A percentile compares a stretch with the other conserved stretches of the same genome.
phyloP scores from a whole-genome alignment of 2,329 filamentous ascomycete species.

The Setomelanomma holmii region DNA sequence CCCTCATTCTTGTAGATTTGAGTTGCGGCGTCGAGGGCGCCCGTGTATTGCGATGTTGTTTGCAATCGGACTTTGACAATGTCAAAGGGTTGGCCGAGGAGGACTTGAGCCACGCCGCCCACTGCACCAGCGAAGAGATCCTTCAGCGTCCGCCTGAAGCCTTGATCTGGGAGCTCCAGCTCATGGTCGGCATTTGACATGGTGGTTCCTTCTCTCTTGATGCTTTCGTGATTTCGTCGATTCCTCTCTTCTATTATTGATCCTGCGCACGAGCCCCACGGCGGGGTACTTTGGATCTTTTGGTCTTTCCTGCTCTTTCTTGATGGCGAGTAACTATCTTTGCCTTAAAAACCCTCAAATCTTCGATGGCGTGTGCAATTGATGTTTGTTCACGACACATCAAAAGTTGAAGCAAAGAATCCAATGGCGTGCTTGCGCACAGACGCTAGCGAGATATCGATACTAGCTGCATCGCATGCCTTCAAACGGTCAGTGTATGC shows the following conservation, averaged over 20 bases:
- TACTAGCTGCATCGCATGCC: slow-evolving; percentile 19
- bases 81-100: slow-evolving; percentile 78
- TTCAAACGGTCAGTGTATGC: slow-evolving; percentile 15
- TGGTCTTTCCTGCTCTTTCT: too few relatives aligned
- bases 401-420: background rate
- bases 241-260: too few relatives aligned
- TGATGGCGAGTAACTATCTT: background rate
- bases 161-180: slow-evolving; percentile 42
- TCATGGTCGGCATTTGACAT: slow-evolving; percentile 49
- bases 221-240: too few relatives aligned
- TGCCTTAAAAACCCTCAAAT: background rate
- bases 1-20: slow-evolving; percentile 90
- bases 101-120: slow-evolving; percentile 90
- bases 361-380: background rate
- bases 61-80: slow-evolving; percentile 92
- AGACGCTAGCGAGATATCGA: slow-evolving; percentile 13
- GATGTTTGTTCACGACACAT: background rate
- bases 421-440: slow-evolving; percentile 33
- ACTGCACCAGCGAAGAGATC: slow-evolving; percentile 90
- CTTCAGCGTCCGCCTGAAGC: slow-evolving; percentile 67
- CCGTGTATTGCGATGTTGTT: slow-evolving; percentile 81
- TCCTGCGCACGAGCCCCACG: background rate
- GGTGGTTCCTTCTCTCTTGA: background rate
- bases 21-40: slow-evolving; percentile 79
- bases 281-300: too few relatives aligned